Percentiles rank a stretch among this genome's conserved stretches.
Evolutionary conservation across 495 filamentous ascomycete genomes (phyloP).

Genomic region (Aspergillus steynii): DNA sequence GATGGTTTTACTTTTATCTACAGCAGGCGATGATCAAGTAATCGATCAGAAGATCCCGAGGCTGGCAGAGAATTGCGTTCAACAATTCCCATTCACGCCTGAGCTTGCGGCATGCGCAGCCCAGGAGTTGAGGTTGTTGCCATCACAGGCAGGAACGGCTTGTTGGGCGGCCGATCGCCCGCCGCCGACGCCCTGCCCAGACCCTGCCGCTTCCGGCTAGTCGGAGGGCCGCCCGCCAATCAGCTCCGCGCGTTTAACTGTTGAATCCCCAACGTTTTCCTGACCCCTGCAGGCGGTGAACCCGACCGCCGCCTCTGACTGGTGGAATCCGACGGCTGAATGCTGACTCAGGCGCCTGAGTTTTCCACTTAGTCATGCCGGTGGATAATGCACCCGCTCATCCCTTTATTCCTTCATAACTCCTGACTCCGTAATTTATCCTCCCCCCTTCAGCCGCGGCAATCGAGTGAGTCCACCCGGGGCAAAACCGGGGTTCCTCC

Average conservation of each 20-base stretch:
- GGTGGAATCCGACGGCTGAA: neutral
- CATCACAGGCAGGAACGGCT: slow-evolving; percentile 5
- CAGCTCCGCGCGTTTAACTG: slow-evolving; percentile 10
- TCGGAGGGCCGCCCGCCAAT: slow-evolving; percentile 11
- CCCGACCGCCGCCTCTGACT: neutral
- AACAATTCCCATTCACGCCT: too few relatives aligned
- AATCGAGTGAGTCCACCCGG: too few relatives aligned
- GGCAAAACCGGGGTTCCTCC: too few relatives aligned
- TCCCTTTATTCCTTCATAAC: too few relatives aligned
- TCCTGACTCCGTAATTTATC: too few relatives aligned
- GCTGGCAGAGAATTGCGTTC: neutral
- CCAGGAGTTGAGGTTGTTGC: too few relatives aligned
- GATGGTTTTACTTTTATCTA: too few relatives aligned
- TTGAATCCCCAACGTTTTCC: slow-evolving; percentile 33
- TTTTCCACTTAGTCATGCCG: too few relatives aligned
- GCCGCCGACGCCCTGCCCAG: slow-evolving; percentile 15
- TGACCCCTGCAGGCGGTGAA: slow-evolving; percentile 17
- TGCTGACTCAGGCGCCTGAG: too few relatives aligned
- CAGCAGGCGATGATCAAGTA: neutral
- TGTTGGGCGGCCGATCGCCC: slow-evolving; percentile 33
- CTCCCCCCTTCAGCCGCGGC: too few relatives aligned
- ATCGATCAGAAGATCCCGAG: slow-evolving; percentile 40
- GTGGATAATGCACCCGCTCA: too few relatives aligned
- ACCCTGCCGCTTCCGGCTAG: slow-evolving; percentile 14
- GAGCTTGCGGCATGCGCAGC: too few relatives aligned